A percentile compares a stretch with the other conserved stretches of the same genome.
Conservation (phyloP, 352 stramenopile genomes). For the Globisporangium acanthophoron region DNA sequence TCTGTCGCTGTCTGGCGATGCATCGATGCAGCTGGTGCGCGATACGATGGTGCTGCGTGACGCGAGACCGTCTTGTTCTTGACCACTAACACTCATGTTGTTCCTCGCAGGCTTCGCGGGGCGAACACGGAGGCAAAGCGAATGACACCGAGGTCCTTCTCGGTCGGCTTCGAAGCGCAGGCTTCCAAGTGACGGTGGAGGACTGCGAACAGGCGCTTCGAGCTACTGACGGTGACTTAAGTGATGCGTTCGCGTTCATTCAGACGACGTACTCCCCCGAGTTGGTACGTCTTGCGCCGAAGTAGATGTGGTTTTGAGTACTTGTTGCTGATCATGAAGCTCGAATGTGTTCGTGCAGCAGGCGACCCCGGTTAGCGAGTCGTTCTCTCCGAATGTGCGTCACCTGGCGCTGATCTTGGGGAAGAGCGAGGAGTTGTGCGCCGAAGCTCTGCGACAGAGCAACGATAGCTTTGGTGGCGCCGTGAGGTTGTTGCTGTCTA, state of each 20-base stretch:
- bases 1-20: conserved; percentile 22
- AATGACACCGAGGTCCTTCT: conserved; percentile 14
- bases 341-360: neutral
- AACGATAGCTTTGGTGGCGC: conserved; percentile 44
- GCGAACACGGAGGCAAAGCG: neutral
- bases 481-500: conserved; percentile 55
- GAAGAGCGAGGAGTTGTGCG: conserved; percentile 42
- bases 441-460: conserved; percentile 46
- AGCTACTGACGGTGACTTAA: conserved; percentile 21
- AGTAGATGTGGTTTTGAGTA: neutral
- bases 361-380: conserved; percentile 10
- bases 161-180: conserved; percentile 23
- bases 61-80: neutral
- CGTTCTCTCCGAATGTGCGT: conserved; percentile 33
- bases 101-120: neutral
- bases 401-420: conserved; percentile 49
- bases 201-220: conserved; percentile 43
- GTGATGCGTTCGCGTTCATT: conserved; percentile 17
- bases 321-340: neutral
- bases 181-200: conserved; percentile 16
- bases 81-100: neutral
- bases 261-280: conserved; percentile 9
- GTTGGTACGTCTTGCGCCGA: conserved; percentile 8
- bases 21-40: neutral
- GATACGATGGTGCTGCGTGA: neutral